These are phyloP conservation scores for Neonectria magnoliae DNA, from an alignment of 2,329 filamentous ascomycete genomes.

Conservation along the genomic window DNA sequence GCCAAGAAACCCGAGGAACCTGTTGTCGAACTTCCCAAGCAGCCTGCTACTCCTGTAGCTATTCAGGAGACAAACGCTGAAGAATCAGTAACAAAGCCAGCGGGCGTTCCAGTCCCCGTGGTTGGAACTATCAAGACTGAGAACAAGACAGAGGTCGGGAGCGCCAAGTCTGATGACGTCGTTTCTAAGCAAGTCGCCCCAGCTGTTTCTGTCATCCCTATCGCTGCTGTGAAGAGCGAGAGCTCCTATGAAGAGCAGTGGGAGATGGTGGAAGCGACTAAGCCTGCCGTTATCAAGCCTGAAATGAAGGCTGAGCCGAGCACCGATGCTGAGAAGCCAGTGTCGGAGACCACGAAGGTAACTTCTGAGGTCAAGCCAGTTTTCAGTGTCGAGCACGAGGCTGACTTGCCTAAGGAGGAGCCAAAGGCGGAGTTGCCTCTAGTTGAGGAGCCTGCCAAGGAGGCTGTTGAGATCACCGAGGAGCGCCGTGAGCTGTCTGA, in stretches of 20 bases:
- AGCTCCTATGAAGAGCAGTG: constrained; percentile 26
- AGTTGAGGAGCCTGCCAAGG: constrained; percentile 5
- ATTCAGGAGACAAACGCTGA: constrained; percentile 4
- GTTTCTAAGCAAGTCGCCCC: constrained; percentile 1
- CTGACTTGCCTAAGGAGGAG: neutral
- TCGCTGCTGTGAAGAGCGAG: constrained; percentile 8
- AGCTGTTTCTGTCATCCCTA: neutral
- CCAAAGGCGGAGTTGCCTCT: constrained; percentile 8
- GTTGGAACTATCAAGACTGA: neutral
- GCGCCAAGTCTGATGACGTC: neutral
- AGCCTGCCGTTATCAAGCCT: constrained; percentile 3
- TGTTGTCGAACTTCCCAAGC: neutral
- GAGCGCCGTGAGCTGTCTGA: constrained; percentile 1
- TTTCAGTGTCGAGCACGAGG: constrained; percentile 1
- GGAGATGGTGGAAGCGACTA: constrained; percentile 25
- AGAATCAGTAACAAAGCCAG: neutral
- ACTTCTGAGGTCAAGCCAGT: constrained; percentile 18
- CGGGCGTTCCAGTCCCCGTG: neutral
- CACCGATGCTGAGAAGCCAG: constrained; percentile 25
- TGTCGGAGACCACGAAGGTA: constrained; percentile 12
- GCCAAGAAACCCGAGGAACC: constrained; percentile 10
- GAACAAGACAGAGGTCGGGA: neutral
- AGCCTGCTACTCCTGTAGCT: neutral
- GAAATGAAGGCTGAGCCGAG: constrained; percentile 1
- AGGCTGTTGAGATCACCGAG: neutral